Conservation (phyloP, 2,329 filamentous ascomycete genomes). For the Trichoderma sp. region DNA sequence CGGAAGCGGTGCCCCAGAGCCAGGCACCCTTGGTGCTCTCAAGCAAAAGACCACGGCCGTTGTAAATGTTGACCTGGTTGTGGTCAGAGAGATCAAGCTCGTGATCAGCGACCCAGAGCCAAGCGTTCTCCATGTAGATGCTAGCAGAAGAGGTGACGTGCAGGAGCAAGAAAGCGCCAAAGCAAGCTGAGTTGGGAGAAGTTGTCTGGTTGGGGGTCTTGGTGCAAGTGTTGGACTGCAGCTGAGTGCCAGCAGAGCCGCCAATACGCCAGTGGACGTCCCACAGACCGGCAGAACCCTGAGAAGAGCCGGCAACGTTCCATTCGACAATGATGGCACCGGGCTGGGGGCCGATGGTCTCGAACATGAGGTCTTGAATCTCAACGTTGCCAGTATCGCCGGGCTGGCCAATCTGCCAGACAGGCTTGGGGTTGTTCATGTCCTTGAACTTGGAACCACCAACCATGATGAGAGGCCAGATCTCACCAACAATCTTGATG, state of each 20-base stretch:
- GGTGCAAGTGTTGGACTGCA: conserved; percentile 77
- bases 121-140: conserved; percentile 84
- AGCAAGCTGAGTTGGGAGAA: conserved; percentile 65
- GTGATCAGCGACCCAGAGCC: conserved; percentile 91
- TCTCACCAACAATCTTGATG: conserved; percentile 85
- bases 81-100: conserved; percentile 75
- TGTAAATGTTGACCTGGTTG: conserved; percentile 84
- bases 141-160: conserved; percentile 64
- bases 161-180: conserved; percentile 71
- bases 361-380: conserved; percentile 84
- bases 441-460: conserved; percentile 74
- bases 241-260: conserved; percentile 78
- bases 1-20: conserved; percentile 75
- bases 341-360: conserved; percentile 78
- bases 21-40: conserved; percentile 75
- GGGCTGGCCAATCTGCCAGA: conserved; percentile 78
- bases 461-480: conserved; percentile 89
- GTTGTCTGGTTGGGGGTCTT: conserved; percentile 71
- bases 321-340: conserved; percentile 91
- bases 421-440: conserved; percentile 73
- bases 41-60: conserved; percentile 79
- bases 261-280: conserved; percentile 95
- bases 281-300: conserved; percentile 81
- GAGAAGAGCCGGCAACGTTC: conserved; percentile 71
- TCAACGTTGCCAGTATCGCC: conserved; percentile 81